Conservation (phyloP, 306 rosid species). For the Malus orientalis region DNA sequence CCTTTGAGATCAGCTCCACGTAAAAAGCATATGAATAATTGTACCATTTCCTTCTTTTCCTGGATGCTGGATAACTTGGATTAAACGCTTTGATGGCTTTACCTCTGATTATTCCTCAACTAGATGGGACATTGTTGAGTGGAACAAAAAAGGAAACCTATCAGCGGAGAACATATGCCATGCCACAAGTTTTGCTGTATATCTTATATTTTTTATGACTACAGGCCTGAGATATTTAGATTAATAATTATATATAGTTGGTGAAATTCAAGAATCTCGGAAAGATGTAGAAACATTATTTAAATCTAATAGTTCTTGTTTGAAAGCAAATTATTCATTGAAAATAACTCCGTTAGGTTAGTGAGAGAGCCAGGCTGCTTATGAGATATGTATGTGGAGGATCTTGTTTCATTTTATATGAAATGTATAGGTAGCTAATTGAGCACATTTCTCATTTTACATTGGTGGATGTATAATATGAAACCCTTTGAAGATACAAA, state of each 20-base stretch:
- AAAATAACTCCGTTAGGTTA: slow-evolving; percentile 26
- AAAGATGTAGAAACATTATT: no score
- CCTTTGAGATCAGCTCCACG: slow-evolving; percentile 14
- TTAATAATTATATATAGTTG: no score
- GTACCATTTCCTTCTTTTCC: slow-evolving; percentile 1
- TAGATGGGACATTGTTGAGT: slow-evolving; percentile 29
- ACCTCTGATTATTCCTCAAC: slow-evolving; percentile 32
- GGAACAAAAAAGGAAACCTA: slow-evolving; percentile 2
- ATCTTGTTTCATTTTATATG: background rate
- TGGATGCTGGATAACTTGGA: slow-evolving; percentile 30
- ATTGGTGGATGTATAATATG: background rate
- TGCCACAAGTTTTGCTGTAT: background rate
- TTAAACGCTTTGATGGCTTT: slow-evolving; percentile 24
- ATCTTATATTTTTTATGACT: no score
- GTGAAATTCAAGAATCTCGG: background rate
- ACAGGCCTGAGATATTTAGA: background rate
- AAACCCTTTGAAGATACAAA: background rate
- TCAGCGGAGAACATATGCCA: background rate
- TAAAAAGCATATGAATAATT: slow-evolving; percentile 19
- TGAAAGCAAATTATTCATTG: background rate
- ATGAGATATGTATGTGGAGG: background rate
- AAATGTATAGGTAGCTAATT: background rate
- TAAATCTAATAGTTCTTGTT: background rate
- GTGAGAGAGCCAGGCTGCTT: background rate
- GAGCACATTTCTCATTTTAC: background rate